A percentile compares a stretch with the other conserved stretches of the same genome.
These are phyloP conservation scores for Lipomyces kockii DNA, from an alignment of 805 yeast species.

Conservation along the genomic window DNA sequence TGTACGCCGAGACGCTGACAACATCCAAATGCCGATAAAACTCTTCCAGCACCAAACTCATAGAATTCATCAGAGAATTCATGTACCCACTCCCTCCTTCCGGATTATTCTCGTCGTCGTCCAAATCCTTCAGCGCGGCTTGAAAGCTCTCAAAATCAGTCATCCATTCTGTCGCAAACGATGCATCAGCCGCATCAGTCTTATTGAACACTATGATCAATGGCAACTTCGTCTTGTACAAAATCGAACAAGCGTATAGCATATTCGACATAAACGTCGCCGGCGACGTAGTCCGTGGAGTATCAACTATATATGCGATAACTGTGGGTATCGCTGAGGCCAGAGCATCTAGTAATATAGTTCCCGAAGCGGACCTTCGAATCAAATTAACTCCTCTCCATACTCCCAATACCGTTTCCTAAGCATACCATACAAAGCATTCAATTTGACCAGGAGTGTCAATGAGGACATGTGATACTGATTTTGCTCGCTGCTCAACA, in stretches of 20 bases:
- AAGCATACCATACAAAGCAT: conserved; percentile 76
- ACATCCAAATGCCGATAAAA: conserved; percentile 91
- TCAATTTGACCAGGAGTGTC: conserved; percentile 99
- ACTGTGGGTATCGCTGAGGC: conserved; percentile 96
- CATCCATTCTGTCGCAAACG: conserved; percentile 96
- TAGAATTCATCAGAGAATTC: conserved; percentile 90
- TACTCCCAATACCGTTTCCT: not conserved
- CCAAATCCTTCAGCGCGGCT: conserved; percentile 67
- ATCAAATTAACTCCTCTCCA: conserved; percentile 47
- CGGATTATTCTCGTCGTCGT: conserved; percentile 66
- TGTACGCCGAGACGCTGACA: conserved; percentile 88
- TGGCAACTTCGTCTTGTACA: conserved; percentile 94
- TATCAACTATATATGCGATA: conserved; percentile 93
- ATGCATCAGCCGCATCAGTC: conserved; percentile 83
- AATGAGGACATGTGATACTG: conserved; percentile 62
- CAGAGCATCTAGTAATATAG: conserved; percentile 94
- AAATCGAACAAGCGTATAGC: conserved; percentile 96
- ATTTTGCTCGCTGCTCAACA: conserved; percentile 73
- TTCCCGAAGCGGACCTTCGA: conserved; percentile 75
- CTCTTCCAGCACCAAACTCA: conserved; percentile 95
- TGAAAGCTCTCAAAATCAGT: conserved; percentile 93
- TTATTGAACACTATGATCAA: conserved; percentile 96
- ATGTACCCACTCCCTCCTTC: conserved; percentile 81
- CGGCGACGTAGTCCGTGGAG: conserved; percentile 92
- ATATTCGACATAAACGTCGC: conserved; percentile 97